Evolutionary conservation across 371 early-diverging fungal genomes (phyloP), one percentile per base, ranked within the genome.

Genomic region (Entomophthora muscae): DNA sequence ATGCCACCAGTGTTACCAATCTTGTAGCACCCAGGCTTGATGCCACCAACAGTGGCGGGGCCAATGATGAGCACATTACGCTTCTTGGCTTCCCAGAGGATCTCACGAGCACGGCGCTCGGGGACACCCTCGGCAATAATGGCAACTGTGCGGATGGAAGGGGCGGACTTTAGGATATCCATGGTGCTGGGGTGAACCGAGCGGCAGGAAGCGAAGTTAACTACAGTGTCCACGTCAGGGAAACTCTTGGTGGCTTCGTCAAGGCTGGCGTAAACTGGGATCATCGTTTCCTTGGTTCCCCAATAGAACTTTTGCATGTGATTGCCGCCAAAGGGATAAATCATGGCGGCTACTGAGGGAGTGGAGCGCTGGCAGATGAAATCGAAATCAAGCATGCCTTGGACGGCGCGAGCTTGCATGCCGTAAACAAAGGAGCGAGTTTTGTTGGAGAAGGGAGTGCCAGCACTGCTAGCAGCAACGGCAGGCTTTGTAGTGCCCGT

Each of bases 1-100:
- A 97, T 97, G 70, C 98, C 98, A 74, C 98, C 98, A 32, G 98
- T 97, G 83, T 95, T 95, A 70, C 98, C 98, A 69, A 97, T 95
- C 88, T 97, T 97, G 88, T 93, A 97, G 78, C 95, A 94, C 0
- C 98, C 98, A 52, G 98, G 94, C 78, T 94, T 95, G 77, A 97
- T 95, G 67, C 98, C 98, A 74, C 96, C 96, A 32, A 97, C 98
- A 29, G 98, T 97, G 33, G 98, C 98, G 57, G 98, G 98, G 61
- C 98, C 98, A 69, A 97, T 91, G 59, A 97, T 84, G 58, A 93
- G 76, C 10, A 97, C 90, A 53, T 82, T 78, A 57, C 83, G 82
- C 61, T 81, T 77, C 70, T 86, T 82, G 65, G 98, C 93, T 68
- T 82, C 81, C 70, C 82, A 79, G 64, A 95, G 77, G 65, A 66